These are phyloP conservation scores for Dendrobium chrysotoxum DNA, from an alignment of 106 monocot genomes.

Conservation along the genomic window DNA sequence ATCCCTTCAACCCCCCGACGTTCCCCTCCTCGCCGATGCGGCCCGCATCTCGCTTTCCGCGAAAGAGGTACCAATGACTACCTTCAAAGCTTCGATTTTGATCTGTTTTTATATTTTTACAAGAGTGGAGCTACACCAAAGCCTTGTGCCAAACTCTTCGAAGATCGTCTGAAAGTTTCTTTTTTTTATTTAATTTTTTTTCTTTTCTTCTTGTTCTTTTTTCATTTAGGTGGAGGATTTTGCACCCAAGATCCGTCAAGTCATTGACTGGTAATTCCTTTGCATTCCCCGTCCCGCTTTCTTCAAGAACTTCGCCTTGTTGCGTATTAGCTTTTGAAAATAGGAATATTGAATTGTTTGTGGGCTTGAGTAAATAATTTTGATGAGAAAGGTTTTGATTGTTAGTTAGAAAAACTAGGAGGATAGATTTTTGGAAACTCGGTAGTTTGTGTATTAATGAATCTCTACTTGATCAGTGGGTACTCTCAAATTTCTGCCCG, in stretches of 20 bases:
- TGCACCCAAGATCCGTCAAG: conserved; percentile 38
- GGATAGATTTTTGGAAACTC: too few species aligned
- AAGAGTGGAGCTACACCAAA: not conserved
- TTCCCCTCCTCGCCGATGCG: conserved; percentile 28
- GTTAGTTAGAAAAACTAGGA: not conserved
- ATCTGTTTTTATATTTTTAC: not conserved
- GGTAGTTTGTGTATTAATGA: too few species aligned
- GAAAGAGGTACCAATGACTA: conserved; percentile 10
- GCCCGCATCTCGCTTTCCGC: conserved; percentile 48
- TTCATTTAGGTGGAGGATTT: conserved; percentile 29
- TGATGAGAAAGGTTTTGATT: not conserved
- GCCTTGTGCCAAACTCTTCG: not conserved
- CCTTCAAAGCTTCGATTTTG: not conserved
- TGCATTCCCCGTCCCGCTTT: not conserved
- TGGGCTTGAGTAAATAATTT: not conserved
- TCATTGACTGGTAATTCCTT: conserved; percentile 32
- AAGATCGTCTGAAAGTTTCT: too few species aligned
- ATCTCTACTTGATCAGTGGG: not conserved
- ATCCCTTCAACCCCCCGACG: conserved; percentile 30
- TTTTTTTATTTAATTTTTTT: too few species aligned
- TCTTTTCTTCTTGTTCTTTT: not conserved
- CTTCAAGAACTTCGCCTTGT: not conserved
- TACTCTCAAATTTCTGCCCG: not conserved
- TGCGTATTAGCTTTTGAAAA: not conserved
- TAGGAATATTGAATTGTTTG: not conserved